Conservation (phyloP, 2,329 filamentous ascomycete genomes). For the Escovopsis sp. region DNA sequence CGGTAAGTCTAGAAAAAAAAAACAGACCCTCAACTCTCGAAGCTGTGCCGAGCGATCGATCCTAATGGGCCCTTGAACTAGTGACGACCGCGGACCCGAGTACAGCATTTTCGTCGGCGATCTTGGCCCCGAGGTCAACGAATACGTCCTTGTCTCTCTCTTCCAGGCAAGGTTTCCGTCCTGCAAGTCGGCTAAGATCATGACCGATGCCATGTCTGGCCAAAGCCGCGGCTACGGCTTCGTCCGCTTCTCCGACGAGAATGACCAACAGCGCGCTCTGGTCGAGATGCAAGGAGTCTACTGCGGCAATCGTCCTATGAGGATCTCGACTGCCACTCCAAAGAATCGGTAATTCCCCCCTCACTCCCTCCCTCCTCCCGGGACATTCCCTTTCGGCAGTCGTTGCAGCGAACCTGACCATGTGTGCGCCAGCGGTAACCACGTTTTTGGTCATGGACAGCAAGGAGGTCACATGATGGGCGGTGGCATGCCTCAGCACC, state of each 20-base stretch:
- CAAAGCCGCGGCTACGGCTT: constrained; percentile 98
- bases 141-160: constrained; percentile 91
- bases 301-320: constrained; percentile 96
- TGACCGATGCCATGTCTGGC: constrained; percentile 96
- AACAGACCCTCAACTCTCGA: too few relatives aligned
- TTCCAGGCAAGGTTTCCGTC: constrained; percentile 94
- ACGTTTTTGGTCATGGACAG: constrained; percentile 28
- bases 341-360: constrained; percentile 55
- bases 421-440: constrained; percentile 18
- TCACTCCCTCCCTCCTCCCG: neutral
- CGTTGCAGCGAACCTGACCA: neutral
- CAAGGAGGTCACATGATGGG: constrained; percentile 31
- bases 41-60: neutral
- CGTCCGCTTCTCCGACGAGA: constrained; percentile 90
- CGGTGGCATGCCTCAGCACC: constrained; percentile 28
- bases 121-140: constrained; percentile 94
- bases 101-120: constrained; percentile 97
- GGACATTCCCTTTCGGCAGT: neutral
- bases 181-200: constrained; percentile 99
- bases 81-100: constrained; percentile 91
- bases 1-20: constrained; percentile 38
- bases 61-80: constrained; percentile 18
- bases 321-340: constrained; percentile 91
- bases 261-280: constrained; percentile 88
- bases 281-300: constrained; percentile 99